Base-by-base conservation (phyloP, 352 stramenopile genomes). In the Phytophthora fragariaefolia region DNA sequence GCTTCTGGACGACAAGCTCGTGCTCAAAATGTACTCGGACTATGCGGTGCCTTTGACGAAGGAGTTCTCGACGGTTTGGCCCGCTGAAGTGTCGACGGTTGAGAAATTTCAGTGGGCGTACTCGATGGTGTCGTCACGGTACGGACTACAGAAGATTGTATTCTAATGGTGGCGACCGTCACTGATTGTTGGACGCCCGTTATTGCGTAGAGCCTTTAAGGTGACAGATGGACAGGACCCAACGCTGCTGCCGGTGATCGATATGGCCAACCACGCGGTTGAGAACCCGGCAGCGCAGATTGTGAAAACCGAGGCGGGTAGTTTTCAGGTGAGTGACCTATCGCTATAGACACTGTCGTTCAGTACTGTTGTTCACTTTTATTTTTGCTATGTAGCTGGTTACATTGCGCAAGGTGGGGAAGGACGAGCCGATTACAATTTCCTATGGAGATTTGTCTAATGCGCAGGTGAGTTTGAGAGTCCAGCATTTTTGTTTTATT, bases 371-470 rank as follows among this genome's bases (percentile, higher is more conserved):
- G 9, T 23, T 71, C 17, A 66, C 17, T 55, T 62, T 42, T 27
- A n/a, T 48, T 17, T 1, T 51, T 52, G 18, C 34, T 58, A 7
- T 0, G 54, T 32, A 93, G 84, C 63, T 93, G 26, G 68, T 80
- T 36, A 69, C 80, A 2, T 23, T 81, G 36, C 80, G 82, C 10
- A 65, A 76, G 43, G 74, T 90, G 15, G 58, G 69, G n/a, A 74
- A 79, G 40, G 56, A 47, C 10, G 67, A 89, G 17, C 50, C 77
- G 8, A 80, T 93, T 42, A 87, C 82, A 6, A 89, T 93, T 53
- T 90, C 80, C 15, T 93, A 93, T 51, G 84, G 84, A 26, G 71
- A 88, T 13, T 66, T 93, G 9, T 89, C 82, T 0, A 93, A 90
- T 50, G 82, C 84, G 12, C 80, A 93, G 84, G 84, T 92, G 64